Evolutionary conservation across 208 protist species (phyloP).

Genomic region (Leishmania tarentolae): DNA sequence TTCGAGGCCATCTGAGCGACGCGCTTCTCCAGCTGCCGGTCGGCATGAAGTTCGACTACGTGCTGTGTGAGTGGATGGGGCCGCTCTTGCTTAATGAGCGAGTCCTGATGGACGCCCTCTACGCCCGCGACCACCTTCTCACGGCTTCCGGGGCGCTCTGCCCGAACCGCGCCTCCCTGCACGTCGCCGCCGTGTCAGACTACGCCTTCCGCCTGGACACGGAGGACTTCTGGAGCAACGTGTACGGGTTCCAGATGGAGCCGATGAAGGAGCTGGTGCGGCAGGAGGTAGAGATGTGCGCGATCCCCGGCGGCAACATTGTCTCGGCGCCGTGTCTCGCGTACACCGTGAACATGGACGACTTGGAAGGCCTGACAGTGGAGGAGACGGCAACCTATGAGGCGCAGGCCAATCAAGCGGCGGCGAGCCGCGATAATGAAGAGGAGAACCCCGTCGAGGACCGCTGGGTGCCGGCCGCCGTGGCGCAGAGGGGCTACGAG

Average conservation of each 20-base stretch:
- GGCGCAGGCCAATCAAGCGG: slow-evolving; percentile 28
- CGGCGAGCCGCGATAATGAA: slow-evolving; percentile 15
- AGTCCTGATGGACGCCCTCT: slow-evolving; percentile 76
- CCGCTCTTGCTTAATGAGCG: slow-evolving; percentile 84
- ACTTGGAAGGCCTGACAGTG: slow-evolving; percentile 37
- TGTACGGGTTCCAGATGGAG: slow-evolving; percentile 92
- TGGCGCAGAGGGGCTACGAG: slow-evolving; percentile 54
- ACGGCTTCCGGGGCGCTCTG: slow-evolving; percentile 67
- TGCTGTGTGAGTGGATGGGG: slow-evolving; percentile 93
- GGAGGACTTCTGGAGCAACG: slow-evolving; percentile 92
- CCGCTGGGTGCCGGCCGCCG: slow-evolving; percentile 36
- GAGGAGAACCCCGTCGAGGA: slow-evolving; percentile 64
- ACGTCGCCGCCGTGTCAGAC: slow-evolving; percentile 86
- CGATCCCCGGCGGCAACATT: slow-evolving; percentile 74
- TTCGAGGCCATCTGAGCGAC: slow-evolving; percentile 76
- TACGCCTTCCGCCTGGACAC: slow-evolving; percentile 85
- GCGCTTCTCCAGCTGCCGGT: slow-evolving; percentile 64
- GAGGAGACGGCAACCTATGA: slow-evolving; percentile 50
- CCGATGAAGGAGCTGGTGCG: slow-evolving; percentile 90
- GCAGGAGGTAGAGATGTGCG: slow-evolving; percentile 77
- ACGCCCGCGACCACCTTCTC: slow-evolving; percentile 81
- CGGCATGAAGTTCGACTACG: slow-evolving; percentile 78
- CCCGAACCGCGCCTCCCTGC: slow-evolving; percentile 80
- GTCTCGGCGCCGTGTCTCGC: slow-evolving; percentile 66
- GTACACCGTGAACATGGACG: slow-evolving; percentile 67